Conservation (phyloP, 192 early-diverging fungal genomes). For the Backusella macrospora region DNA sequence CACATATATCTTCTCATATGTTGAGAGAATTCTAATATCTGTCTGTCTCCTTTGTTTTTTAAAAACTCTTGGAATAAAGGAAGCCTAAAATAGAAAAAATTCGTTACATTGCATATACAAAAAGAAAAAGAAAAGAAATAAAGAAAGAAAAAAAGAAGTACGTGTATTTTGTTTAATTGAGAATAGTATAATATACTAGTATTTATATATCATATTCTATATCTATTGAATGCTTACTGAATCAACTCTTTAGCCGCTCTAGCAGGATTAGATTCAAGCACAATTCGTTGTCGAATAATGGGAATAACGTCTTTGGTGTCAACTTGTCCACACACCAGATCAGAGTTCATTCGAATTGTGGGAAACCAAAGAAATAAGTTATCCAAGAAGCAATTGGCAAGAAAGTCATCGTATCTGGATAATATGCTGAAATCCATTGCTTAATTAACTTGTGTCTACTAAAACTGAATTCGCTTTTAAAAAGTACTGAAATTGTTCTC, state of each 20-base stretch:
- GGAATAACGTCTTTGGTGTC: conserved; percentile 32
- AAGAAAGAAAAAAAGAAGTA: not conserved
- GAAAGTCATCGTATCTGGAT: conserved; percentile 54
- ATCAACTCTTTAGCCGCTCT: conserved; percentile 18
- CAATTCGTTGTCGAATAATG: conserved; percentile 45
- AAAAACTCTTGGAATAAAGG: conserved; percentile 39
- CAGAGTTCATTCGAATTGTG: conserved; percentile 51
- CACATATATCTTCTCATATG: conserved; percentile 45
- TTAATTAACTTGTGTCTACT: not conserved
- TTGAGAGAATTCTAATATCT: conserved; percentile 47
- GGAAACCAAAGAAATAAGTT: conserved; percentile 51
- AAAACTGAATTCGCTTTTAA: not conserved
- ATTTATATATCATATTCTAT: no score
- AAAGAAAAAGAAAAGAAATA: no score
- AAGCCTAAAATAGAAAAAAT: not conserved
- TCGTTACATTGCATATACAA: no score
- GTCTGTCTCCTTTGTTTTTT: conserved; percentile 26
- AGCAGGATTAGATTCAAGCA: conserved; percentile 32
- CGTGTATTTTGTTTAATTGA: not conserved
- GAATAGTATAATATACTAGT: not conserved
- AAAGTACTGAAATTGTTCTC: not conserved
- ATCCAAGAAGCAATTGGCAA: conserved; percentile 55
- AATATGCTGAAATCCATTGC: conserved; percentile 51
- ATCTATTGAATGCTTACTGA: not conserved
- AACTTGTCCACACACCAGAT: conserved; percentile 35